A percentile compares a stretch with the other conserved stretches of the same genome.
Conservation (phyloP, 208 protist species). For the Leishmania martiniquensis region DNA sequence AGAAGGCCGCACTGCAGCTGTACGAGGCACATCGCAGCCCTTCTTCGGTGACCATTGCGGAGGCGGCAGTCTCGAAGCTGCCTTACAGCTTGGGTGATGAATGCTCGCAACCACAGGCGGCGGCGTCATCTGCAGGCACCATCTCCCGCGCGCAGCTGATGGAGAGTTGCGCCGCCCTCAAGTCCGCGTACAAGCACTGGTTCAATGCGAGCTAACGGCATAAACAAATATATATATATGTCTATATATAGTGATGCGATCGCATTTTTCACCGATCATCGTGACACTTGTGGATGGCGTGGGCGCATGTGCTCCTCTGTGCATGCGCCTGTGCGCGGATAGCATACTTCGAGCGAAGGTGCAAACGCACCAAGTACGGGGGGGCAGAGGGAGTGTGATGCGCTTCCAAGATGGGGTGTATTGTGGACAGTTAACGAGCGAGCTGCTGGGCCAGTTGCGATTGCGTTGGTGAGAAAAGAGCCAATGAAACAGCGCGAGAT, state of each 20-base stretch:
- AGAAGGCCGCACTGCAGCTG: slow-evolving; percentile 44
- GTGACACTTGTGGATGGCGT: background rate
- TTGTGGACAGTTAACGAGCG: background rate
- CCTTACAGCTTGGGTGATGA: background rate
- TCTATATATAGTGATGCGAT: too few relatives aligned
- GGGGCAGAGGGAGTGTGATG: background rate
- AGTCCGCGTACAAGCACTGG: slow-evolving; percentile 67
- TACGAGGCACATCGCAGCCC: slow-evolving; percentile 41
- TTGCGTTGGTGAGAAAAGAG: too few relatives aligned
- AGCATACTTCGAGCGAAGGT: background rate
- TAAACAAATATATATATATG: background rate
- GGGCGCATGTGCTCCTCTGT: background rate
- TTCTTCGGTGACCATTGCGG: background rate
- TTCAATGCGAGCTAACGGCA: slow-evolving; percentile 21
- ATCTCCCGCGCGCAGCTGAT: slow-evolving; percentile 18
- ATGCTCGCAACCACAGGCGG: background rate
- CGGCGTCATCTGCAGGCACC: background rate
- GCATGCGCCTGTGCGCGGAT: background rate
- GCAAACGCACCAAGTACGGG: background rate
- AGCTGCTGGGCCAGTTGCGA: too few relatives aligned
- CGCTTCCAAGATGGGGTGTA: background rate
- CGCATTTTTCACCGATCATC: background rate
- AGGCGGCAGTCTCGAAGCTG: background rate
- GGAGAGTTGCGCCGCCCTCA: slow-evolving; percentile 46
- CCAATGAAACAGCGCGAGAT: too few relatives aligned